Percentiles rank a stretch among this genome's conserved stretches.
These are phyloP conservation scores for Phylloboletellus chloephorus DNA, from an alignment of 1,284 basidiomycete species.

Conservation along the genomic window DNA sequence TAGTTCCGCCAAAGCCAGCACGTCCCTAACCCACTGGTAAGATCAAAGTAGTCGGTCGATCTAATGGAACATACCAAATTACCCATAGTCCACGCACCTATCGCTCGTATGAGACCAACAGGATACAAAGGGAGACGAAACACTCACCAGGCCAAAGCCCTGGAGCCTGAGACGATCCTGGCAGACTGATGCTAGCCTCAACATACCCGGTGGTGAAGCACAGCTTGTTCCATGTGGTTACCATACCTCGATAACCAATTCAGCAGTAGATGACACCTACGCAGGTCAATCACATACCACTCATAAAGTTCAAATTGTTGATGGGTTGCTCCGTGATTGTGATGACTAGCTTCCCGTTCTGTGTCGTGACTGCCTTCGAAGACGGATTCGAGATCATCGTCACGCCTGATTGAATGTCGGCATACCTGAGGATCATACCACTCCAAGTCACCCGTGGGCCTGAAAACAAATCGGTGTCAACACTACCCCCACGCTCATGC, in stretches of 20 bases:
- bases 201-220: conserved; percentile 94
- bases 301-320: conserved; percentile 75
- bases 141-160: conserved; percentile 68
- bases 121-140: background rate
- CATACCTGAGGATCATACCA: conserved; percentile 76
- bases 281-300: conserved; percentile 45
- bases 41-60: background rate
- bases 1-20: conserved; percentile 63
- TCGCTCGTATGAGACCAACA: conserved; percentile 11
- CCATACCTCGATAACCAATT: conserved; percentile 49
- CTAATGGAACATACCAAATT: conserved; percentile 49
- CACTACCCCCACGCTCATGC: background rate
- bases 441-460: conserved; percentile 80
- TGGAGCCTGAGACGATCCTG: conserved; percentile 63
- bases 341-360: conserved; percentile 71
- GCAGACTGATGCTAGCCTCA: conserved; percentile 75
- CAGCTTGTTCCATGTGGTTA: conserved; percentile 84
- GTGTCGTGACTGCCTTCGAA: conserved; percentile 57
- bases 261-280: conserved; percentile 1
- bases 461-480: conserved; percentile 21
- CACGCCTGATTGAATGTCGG: conserved; percentile 1
- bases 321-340: conserved; percentile 58
- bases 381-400: conserved; percentile 1
- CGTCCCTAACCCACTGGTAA: conserved; percentile 47
- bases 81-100: conserved; percentile 77